A percentile compares a stretch with the other conserved stretches of the same genome.
Conservation (phyloP, 2,329 filamentous ascomycete species). For the Tolypocladium nubicola region DNA sequence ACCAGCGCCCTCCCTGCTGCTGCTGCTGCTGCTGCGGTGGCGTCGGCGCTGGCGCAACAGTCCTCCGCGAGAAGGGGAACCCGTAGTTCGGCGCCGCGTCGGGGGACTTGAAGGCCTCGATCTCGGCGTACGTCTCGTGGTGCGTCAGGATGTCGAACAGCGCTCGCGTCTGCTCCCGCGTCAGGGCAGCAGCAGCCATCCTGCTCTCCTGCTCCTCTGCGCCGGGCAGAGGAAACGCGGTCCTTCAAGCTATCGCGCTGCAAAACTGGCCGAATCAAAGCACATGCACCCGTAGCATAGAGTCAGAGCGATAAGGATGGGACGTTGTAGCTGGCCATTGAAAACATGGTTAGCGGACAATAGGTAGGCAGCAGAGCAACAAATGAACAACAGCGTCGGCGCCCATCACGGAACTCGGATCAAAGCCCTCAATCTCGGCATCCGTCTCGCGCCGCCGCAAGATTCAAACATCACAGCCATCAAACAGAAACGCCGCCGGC, state of each 20-base stretch:
- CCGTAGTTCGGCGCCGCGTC: constrained; percentile 57
- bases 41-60: neutral
- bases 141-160: constrained; percentile 52
- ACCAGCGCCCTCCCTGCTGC: neutral
- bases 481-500: neutral
- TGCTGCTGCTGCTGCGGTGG: neutral
- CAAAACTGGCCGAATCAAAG: neutral
- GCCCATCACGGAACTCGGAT: neutral
- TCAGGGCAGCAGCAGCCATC: constrained; percentile 8
- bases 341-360: neutral
- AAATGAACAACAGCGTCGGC: neutral
- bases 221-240: neutral
- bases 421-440: neutral
- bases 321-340: neutral
- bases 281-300: neutral
- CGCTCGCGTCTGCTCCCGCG: constrained; percentile 34
- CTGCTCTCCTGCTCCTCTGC: neutral
- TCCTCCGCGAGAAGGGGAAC: constrained; percentile 45
- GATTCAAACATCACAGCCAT: neutral
- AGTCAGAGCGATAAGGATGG: neutral
- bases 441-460: neutral
- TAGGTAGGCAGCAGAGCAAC: neutral
- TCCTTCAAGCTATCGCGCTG: neutral
- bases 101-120: constrained; percentile 59
- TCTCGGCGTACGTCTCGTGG: constrained; percentile 53